Evolutionary conservation across 108 stramenopile species (phyloP), one percentile per base, ranked within the genome.

Genomic region (Cyclotella cryptica): DNA sequence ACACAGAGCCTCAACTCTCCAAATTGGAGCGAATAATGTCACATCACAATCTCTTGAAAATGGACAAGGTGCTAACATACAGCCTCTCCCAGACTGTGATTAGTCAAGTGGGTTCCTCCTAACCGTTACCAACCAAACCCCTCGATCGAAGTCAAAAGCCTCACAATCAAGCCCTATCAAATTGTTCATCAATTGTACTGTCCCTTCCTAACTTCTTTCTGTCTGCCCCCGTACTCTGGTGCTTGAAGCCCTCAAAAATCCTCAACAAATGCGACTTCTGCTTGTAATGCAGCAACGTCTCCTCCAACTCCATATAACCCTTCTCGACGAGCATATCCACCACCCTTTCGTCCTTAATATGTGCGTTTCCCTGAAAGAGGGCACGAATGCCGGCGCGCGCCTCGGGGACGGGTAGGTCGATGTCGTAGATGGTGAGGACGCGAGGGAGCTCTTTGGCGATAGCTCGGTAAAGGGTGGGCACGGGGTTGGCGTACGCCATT

Each of bases 221-320:
- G 52, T 86, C 83, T 22, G 87, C 88, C 52, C 90, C 92, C 52
- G 78, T 77, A 9, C 65, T 75, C 39, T 79, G 70, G 30, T 81
- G 85, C 71, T 88, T 85, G 43, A 78, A 86, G 45, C 89, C 93
- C 53, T 94, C 91, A 44, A 97, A 85, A 57, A 87, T 85, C 60
- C 88, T 84, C 87, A 94, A 83, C 70, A 97, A 83, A 66, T 97
- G 97, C 10, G 86, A 57, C 74, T 90, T 91, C 75, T 97, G 97
- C 76, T 96, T 97, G 84, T 96, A 92, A 71, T 97, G 96, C 83
- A 97, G 71, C 80, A 97, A 71, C 27, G 91, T 92, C 73, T 94
- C 93, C 80, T 97, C 94, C 70, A 97, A 73, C 22, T 90, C 88
- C 80, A 93, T 92, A 77, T 97, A 97, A 15, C 97, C 97, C 79